Evolutionary conservation across 75 land plant species (phyloP).

Genomic region (Pinus tabuliformis): DNA sequence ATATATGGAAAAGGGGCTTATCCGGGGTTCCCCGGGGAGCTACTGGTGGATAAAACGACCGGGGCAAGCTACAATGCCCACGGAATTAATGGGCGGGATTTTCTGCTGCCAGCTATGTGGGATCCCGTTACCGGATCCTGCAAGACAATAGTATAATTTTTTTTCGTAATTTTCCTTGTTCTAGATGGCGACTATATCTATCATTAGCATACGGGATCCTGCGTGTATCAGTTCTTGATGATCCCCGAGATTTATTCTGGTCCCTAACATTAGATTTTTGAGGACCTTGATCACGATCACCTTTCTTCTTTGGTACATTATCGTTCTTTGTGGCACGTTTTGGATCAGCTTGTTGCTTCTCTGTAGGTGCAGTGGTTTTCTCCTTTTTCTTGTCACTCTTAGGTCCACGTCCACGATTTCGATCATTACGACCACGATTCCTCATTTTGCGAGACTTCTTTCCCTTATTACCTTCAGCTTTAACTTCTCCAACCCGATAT

Average conservation of each 20-base stretch:
- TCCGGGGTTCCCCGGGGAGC: too few relatives aligned
- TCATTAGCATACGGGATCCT: constrained; percentile 4
- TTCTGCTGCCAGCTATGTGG: too few relatives aligned
- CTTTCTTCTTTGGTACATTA: not conserved
- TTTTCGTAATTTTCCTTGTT: too few relatives aligned
- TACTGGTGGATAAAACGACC: too few relatives aligned
- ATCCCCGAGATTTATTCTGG: constrained; percentile 3
- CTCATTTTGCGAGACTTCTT: constrained; percentile 1
- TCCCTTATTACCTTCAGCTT: constrained; percentile 3
- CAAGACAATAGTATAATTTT: too few relatives aligned
- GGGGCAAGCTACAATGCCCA: too few relatives aligned
- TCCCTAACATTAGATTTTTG: constrained; percentile 2
- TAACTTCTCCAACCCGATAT: constrained; percentile 15
- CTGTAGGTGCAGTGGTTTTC: not conserved
- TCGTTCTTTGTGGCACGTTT: constrained; percentile 4
- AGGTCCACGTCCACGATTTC: constrained; percentile 10
- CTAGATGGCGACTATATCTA: not conserved
- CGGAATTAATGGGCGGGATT: too few relatives aligned
- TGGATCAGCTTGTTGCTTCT: not conserved
- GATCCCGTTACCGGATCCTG: too few relatives aligned
- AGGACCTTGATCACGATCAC: constrained; percentile 4
- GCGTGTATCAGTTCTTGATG: not conserved
- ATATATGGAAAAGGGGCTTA: too few relatives aligned
- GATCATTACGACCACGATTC: not conserved
- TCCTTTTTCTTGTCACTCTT: not conserved